A percentile compares a stretch with the other conserved stretches of the same genome.
phyloP scores from a whole-genome alignment of 2,329 filamentous ascomycete species.

The Corynespora cassiicola region DNA sequence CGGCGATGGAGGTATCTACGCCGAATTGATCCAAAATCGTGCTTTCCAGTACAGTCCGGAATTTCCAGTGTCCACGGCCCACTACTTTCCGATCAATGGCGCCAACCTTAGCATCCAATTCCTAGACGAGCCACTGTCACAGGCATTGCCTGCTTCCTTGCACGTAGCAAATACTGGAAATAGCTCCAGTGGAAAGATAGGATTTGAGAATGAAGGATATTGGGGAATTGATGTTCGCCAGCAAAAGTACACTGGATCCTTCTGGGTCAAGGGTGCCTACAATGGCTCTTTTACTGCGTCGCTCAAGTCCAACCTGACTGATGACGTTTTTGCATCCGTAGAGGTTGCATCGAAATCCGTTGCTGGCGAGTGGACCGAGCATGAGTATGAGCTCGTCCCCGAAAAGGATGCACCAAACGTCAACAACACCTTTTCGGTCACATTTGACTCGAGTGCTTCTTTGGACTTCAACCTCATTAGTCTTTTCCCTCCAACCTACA shows the following conservation, averaged over 20 bases:
- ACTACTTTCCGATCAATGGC: slow-evolving; percentile 40
- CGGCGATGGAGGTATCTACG: slow-evolving; percentile 74
- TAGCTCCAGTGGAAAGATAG: slow-evolving; percentile 47
- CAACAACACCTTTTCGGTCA: slow-evolving; percentile 61
- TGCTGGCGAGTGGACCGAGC: slow-evolving; percentile 47
- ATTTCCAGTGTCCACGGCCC: slow-evolving; percentile 30
- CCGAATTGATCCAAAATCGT: slow-evolving; percentile 70
- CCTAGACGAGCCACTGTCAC: slow-evolving; percentile 50
- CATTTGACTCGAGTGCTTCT: slow-evolving; percentile 52
- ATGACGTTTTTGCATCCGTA: slow-evolving; percentile 49
- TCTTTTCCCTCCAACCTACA: slow-evolving; percentile 63
- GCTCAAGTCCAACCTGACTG: slow-evolving; percentile 48
- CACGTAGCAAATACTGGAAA: slow-evolving; percentile 46
- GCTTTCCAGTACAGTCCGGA: slow-evolving; percentile 63
- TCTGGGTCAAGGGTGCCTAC: slow-evolving; percentile 53
- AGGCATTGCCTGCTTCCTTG: slow-evolving; percentile 52
- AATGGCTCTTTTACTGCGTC: slow-evolving; percentile 46
- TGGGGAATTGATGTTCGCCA: slow-evolving; percentile 59
- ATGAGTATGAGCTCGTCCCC: slow-evolving; percentile 46
- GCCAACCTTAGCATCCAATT: slow-evolving; percentile 47
- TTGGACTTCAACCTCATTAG: slow-evolving; percentile 59
- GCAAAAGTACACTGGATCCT: slow-evolving; percentile 58
- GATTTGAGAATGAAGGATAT: slow-evolving; percentile 58
- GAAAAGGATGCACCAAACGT: slow-evolving; percentile 47
- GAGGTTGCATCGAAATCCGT: slow-evolving; percentile 36